These are phyloP conservation scores for Coemansia sp. DNA, from an alignment of 192 early-diverging fungal species.

Conservation along the genomic window DNA sequence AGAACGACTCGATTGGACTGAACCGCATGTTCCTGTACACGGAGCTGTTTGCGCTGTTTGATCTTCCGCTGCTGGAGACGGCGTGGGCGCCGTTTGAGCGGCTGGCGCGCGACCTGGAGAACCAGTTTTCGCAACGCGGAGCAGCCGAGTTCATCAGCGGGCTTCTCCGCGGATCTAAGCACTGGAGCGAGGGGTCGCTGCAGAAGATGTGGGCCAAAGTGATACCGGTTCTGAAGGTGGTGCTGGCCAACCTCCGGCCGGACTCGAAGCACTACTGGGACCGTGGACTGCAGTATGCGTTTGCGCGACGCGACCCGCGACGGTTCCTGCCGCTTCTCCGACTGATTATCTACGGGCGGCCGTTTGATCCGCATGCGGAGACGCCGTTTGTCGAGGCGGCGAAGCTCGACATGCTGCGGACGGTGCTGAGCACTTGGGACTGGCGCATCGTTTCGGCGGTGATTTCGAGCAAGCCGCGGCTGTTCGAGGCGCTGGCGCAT, in stretches of 20 bases:
- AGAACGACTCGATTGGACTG: slow-evolving; percentile 67
- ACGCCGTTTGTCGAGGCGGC: slow-evolving; percentile 83
- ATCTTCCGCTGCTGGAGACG: slow-evolving; percentile 58
- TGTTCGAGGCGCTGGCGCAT: slow-evolving; percentile 60
- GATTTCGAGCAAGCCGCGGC: slow-evolving; percentile 27
- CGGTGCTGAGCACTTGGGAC: slow-evolving; percentile 62
- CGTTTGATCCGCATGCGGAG: slow-evolving; percentile 72
- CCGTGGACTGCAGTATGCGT: slow-evolving; percentile 61
- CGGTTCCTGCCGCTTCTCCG: slow-evolving; percentile 75
- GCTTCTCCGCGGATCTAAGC: slow-evolving; percentile 82
- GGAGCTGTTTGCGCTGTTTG: slow-evolving; percentile 71
- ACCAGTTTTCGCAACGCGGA: slow-evolving; percentile 78
- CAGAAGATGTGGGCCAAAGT: slow-evolving; percentile 70
- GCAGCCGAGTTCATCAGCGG: slow-evolving; percentile 80
- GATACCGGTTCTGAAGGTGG: slow-evolving; percentile 61
- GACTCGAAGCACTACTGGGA: slow-evolving; percentile 83
- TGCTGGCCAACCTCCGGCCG: slow-evolving; percentile 65
- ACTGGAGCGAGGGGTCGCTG: slow-evolving; percentile 65
- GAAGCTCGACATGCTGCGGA: slow-evolving; percentile 70
- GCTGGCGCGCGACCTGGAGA: slow-evolving; percentile 58
- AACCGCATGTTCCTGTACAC: slow-evolving; percentile 65
- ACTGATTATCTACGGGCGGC: slow-evolving; percentile 59
- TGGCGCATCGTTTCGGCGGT: slow-evolving; percentile 69
- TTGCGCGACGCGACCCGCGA: slow-evolving; percentile 75
- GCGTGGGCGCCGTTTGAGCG: slow-evolving; percentile 60